Conservation (phyloP, 352 stramenopile species). For the Phytophthora sp. region DNA sequence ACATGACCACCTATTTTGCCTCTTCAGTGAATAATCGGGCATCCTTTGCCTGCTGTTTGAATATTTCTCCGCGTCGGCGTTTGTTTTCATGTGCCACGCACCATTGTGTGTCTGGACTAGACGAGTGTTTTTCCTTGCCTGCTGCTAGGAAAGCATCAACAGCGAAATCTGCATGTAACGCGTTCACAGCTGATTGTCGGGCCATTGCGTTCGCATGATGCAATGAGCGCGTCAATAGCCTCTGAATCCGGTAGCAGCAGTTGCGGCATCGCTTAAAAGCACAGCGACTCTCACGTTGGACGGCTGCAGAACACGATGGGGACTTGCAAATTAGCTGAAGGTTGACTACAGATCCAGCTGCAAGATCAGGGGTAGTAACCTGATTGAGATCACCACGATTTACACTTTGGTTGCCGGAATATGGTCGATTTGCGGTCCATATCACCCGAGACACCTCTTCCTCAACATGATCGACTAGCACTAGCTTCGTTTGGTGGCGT, state of each 20-base stretch:
- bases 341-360: background rate
- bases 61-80: constrained; percentile 30
- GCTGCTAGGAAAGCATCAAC: background rate
- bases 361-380: background rate
- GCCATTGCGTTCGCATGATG: constrained; percentile 29
- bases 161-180: constrained; percentile 27
- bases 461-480: constrained; percentile 49
- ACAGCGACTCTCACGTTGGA: constrained; percentile 52
- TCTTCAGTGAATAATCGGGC: background rate
- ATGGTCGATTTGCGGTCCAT: constrained; percentile 58
- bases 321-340: constrained; percentile 39
- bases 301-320: constrained; percentile 33
- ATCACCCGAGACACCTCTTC: constrained; percentile 48
- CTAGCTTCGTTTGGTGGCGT: constrained; percentile 64
- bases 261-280: constrained; percentile 58
- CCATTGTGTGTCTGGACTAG: constrained; percentile 7
- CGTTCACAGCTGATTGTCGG: constrained; percentile 22
- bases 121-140: background rate
- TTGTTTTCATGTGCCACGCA: constrained; percentile 54
- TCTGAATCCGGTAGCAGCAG: constrained; percentile 75
- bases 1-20: too few species aligned
- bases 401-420: constrained; percentile 9
- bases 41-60: background rate
- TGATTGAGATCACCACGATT: constrained; percentile 12
- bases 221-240: constrained; percentile 36